Conservation (phyloP, 2,329 filamentous ascomycete genomes). For the Drechslerella dactyloides region DNA sequence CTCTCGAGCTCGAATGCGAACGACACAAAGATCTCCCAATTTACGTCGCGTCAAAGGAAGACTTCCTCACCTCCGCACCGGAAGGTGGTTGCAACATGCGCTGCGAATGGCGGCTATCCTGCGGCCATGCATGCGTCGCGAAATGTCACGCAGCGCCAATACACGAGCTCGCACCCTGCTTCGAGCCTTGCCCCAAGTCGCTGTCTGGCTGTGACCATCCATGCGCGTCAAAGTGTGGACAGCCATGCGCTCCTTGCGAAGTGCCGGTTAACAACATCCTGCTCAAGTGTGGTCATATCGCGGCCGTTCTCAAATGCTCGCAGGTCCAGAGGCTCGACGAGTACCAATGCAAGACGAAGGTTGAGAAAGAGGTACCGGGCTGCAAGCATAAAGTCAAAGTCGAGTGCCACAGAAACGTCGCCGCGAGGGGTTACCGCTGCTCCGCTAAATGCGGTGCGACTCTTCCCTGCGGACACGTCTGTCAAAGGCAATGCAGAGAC, state of each 20-base stretch:
- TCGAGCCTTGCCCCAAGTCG: slow-evolving; percentile 56
- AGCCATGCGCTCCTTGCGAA: slow-evolving; percentile 50
- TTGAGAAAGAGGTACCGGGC: slow-evolving; percentile 62
- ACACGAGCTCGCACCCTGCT: slow-evolving; percentile 56
- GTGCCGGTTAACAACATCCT: slow-evolving; percentile 27
- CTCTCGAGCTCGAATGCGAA: slow-evolving; percentile 66
- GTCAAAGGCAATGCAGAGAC: slow-evolving; percentile 61
- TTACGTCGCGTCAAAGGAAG: slow-evolving; percentile 63
- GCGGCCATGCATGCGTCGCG: slow-evolving; percentile 53
- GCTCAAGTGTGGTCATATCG: slow-evolving; percentile 53
- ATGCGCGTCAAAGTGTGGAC: slow-evolving; percentile 58
- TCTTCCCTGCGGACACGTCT: slow-evolving; percentile 67
- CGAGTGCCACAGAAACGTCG: slow-evolving; percentile 63
- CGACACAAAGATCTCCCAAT: slow-evolving; percentile 66
- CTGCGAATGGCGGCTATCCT: slow-evolving; percentile 58
- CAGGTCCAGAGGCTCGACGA: slow-evolving; percentile 59
- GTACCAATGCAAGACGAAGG: slow-evolving; percentile 62
- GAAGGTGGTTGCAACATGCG: slow-evolving; percentile 68
- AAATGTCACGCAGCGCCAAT: slow-evolving; percentile 55
- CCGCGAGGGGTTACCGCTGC: slow-evolving; percentile 61
- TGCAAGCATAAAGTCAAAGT: slow-evolving; percentile 66
- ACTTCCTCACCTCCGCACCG: slow-evolving; percentile 65
- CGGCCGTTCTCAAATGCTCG: slow-evolving; percentile 56
- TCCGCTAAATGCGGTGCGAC: slow-evolving; percentile 59
- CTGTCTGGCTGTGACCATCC: slow-evolving; percentile 56